phyloP scores from a whole-genome alignment of 2,329 filamentous ascomycete genomes.

The Ascochyta rabiei region DNA sequence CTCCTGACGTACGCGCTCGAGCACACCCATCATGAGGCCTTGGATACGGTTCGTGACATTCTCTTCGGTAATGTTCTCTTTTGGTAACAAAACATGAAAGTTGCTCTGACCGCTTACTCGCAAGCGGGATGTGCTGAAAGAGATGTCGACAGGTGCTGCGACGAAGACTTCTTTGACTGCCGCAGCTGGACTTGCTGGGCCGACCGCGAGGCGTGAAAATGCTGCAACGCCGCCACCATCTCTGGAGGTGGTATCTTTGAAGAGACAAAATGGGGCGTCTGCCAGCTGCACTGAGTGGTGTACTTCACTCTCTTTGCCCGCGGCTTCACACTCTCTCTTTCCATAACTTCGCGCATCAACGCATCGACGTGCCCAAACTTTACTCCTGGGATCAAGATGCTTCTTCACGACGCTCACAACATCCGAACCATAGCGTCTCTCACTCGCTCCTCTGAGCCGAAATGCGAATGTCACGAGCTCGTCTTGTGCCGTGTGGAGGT shows the following conservation, averaged over 20 bases:
- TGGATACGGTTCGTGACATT: conserved; percentile 34
- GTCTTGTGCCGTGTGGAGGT: conserved; percentile 37
- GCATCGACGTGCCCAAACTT: conserved; percentile 32
- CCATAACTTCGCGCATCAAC: conserved; percentile 29
- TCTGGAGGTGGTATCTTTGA: not conserved
- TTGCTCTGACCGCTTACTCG: conserved; percentile 21
- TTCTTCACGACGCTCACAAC: conserved; percentile 31
- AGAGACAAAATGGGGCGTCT: conserved; percentile 33
- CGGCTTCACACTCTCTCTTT: conserved; percentile 26
- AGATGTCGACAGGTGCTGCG: conserved; percentile 31
- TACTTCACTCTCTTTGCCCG: conserved; percentile 28
- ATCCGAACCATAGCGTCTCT: conserved; percentile 23
- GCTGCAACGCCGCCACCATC: conserved; percentile 18
- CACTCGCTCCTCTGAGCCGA: conserved; percentile 31
- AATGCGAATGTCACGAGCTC: conserved; percentile 38
- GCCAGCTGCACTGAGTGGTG: conserved; percentile 35
- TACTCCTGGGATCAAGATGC: conserved; percentile 27
- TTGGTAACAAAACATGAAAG: conserved; percentile 33
- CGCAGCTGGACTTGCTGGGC: conserved; percentile 23
- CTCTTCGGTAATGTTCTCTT: conserved; percentile 4
- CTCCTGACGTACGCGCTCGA: conserved; percentile 32
- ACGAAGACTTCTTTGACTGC: conserved; percentile 19
- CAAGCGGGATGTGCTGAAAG: conserved; percentile 20
- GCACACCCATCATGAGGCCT: conserved; percentile 41
- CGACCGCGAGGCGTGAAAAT: conserved; percentile 36